phyloP scores from a whole-genome alignment of 164 flowering plant genomes.

The Stephania cephalantha region DNA sequence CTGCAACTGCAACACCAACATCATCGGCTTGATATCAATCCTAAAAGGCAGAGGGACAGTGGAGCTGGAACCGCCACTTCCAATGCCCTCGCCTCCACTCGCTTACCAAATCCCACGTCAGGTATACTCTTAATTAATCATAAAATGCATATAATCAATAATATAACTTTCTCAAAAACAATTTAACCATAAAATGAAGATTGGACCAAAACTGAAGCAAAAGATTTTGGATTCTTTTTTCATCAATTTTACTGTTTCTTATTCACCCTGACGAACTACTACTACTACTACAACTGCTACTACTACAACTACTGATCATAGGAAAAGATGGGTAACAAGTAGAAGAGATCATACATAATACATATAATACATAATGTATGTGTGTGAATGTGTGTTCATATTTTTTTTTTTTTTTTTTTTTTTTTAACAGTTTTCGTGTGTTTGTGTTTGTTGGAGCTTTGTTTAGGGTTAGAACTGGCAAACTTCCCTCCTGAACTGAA shows the following conservation, averaged over 20 bases:
- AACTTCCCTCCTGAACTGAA: conserved; percentile 52
- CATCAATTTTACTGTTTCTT: not conserved
- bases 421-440: not conserved
- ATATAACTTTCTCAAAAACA: no score
- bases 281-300: not conserved
- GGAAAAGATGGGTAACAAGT: not conserved
- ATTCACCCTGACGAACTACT: not conserved
- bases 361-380: not conserved
- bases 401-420: not conserved
- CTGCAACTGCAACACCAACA: not conserved
- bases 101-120: conserved; percentile 35
- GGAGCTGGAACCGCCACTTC: conserved; percentile 30
- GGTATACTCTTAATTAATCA: conserved; percentile 26
- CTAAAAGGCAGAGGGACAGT: conserved; percentile 53
- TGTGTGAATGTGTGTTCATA: not conserved
- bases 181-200: no score
- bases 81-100: conserved; percentile 39
- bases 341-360: not conserved
- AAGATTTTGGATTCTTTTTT: not conserved
- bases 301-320: not conserved
- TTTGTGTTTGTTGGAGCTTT: conserved; percentile 27
- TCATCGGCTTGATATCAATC: conserved; percentile 14
- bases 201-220: no score
- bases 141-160: no score
- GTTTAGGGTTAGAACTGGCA: conserved; percentile 58